A percentile compares a stretch with the other conserved stretches of the same genome.
phyloP scores from a whole-genome alignment of 2,329 filamentous ascomycete species.

The Alternaria panax region DNA sequence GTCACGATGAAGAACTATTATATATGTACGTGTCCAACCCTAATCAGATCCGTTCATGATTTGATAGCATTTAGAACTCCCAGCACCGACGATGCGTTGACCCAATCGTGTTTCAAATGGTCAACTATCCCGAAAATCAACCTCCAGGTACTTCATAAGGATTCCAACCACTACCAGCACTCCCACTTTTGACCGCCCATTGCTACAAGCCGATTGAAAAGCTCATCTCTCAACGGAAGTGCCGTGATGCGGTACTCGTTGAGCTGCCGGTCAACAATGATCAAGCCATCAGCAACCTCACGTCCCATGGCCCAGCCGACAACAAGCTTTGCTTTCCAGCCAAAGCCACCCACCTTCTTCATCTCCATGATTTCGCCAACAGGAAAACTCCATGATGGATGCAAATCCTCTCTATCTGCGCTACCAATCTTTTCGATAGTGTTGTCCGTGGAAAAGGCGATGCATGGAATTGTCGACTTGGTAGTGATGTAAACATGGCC shows the following conservation, averaged over 20 bases:
- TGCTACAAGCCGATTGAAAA: slow-evolving; percentile 80
- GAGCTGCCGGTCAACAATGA: slow-evolving; percentile 67
- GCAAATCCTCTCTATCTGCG: slow-evolving; percentile 59
- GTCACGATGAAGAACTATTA: background rate
- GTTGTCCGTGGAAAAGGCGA: slow-evolving; percentile 69
- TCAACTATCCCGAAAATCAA: background rate
- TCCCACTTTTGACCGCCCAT: slow-evolving; percentile 88
- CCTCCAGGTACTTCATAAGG: too few relatives aligned
- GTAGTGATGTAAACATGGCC: slow-evolving; percentile 76
- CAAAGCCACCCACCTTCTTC: slow-evolving; percentile 80
- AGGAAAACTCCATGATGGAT: slow-evolving; percentile 73
- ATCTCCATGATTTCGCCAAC: slow-evolving; percentile 75
- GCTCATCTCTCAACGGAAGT: slow-evolving; percentile 73
- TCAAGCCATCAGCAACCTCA: slow-evolving; percentile 77
- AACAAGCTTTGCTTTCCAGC: slow-evolving; percentile 84
- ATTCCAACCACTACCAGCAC: slow-evolving; percentile 62
- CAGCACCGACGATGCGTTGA: slow-evolving; percentile 1
- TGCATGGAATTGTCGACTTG: slow-evolving; percentile 70
- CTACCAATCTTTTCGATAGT: slow-evolving; percentile 56
- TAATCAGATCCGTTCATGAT: background rate
- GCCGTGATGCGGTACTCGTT: slow-evolving; percentile 72
- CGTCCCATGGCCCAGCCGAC: slow-evolving; percentile 79
- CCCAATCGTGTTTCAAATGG: background rate
- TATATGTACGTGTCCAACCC: background rate
- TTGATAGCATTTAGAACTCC: background rate